Conservation (phyloP, 768 basidiomycete species). For the Tricholomella constricta region DNA sequence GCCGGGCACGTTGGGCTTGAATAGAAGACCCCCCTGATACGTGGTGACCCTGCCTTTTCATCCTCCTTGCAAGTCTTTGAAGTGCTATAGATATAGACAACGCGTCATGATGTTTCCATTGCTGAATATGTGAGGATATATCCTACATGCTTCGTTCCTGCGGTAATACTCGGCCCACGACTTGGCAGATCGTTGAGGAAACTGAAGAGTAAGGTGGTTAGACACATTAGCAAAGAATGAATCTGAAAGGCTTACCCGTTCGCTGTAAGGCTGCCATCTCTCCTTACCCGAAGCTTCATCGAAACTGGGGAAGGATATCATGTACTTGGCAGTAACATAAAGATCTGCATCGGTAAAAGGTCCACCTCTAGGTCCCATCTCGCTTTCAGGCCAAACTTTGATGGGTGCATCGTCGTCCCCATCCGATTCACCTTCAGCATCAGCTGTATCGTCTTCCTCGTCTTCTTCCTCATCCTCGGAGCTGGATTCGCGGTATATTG, state of each 20-base stretch:
- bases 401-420: slow-evolving; percentile 36
- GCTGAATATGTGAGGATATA: background rate
- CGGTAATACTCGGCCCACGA: slow-evolving; percentile 67
- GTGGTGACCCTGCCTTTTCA: slow-evolving; percentile 30
- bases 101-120: background rate
- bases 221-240: background rate
- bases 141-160: slow-evolving; percentile 49
- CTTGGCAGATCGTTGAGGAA: slow-evolving; percentile 53
- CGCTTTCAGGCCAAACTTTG: slow-evolving; percentile 37
- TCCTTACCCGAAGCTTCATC: slow-evolving; percentile 40
- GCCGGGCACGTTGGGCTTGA: slow-evolving; percentile 31
- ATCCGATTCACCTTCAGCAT: slow-evolving; percentile 27
- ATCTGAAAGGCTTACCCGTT: slow-evolving; percentile 41
- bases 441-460: slow-evolving; percentile 23
- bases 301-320: slow-evolving; percentile 53
- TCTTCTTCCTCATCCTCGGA: slow-evolving; percentile 34
- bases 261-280: slow-evolving; percentile 56
- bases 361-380: slow-evolving; percentile 55
- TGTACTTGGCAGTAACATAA: slow-evolving; percentile 59
- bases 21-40: slow-evolving; percentile 17
- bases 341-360: slow-evolving; percentile 64
- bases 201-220: slow-evolving; percentile 32
- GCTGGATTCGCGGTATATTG: slow-evolving; percentile 36
- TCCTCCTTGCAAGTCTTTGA: slow-evolving; percentile 38
- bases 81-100: slow-evolving; percentile 3